Percentiles rank a stretch among this genome's conserved stretches.
Conservation (phyloP, 2,329 filamentous ascomycete genomes). For the Penicillium digitatum region DNA sequence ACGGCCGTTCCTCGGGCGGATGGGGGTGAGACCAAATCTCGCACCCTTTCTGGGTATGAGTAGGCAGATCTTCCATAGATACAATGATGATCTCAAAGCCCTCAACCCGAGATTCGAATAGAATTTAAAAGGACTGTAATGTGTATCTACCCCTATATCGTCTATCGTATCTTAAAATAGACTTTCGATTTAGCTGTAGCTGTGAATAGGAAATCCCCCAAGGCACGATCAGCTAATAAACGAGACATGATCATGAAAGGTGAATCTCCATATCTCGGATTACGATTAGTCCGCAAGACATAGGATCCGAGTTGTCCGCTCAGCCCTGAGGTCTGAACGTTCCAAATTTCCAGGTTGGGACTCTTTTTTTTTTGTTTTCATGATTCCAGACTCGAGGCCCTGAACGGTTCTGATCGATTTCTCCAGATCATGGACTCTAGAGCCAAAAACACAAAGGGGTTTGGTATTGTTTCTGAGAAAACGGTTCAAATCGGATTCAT, state of each 20-base stretch:
- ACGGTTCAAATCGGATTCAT: neutral
- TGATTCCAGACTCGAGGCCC: neutral
- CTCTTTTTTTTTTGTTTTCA: neutral
- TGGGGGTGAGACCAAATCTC: neutral
- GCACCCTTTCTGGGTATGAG: slow-evolving; percentile 5
- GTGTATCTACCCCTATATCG: too few species aligned
- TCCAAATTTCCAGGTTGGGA: neutral
- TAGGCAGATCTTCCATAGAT: slow-evolving; percentile 13
- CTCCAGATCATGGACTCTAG: neutral
- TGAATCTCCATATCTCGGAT: neutral
- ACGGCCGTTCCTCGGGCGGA: neutral
- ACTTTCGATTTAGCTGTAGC: neutral
- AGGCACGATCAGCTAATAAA: neutral
- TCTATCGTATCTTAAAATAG: neutral
- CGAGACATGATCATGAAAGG: neutral
- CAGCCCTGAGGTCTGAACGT: neutral
- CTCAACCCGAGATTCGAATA: neutral
- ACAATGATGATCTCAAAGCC: neutral
- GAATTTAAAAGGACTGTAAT: too few species aligned
- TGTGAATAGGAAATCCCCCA: neutral
- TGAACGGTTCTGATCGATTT: neutral
- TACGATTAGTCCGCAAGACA: neutral
- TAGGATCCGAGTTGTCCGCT: neutral
- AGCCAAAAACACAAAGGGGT: neutral
- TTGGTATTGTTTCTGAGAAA: neutral